Evolutionary conservation across 2,329 filamentous ascomycete genomes (phyloP).

Genomic region (Penicillium sp.): DNA sequence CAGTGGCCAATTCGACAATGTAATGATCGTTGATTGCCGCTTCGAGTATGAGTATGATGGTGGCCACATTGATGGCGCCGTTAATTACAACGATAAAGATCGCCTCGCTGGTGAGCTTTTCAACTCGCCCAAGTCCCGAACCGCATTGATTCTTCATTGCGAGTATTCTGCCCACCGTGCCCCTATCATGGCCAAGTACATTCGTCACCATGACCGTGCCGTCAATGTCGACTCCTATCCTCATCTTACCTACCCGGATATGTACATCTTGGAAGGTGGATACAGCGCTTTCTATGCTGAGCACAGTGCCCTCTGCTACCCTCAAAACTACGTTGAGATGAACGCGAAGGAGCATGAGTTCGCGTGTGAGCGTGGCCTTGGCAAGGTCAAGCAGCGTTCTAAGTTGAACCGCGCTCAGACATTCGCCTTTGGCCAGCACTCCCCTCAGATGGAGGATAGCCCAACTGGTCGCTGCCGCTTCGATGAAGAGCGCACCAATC

Average conservation of each 20-base stretch:
- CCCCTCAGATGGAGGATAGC: constrained; percentile 62
- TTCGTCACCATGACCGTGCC: constrained; percentile 84
- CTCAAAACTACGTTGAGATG: constrained; percentile 97
- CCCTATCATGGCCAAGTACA: constrained; percentile 91
- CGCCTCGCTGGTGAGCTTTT: constrained; percentile 79
- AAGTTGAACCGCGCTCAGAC: constrained; percentile 87
- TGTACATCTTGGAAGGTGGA: constrained; percentile 95
- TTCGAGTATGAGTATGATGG: constrained; percentile 99
- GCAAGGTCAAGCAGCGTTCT: constrained; percentile 84
- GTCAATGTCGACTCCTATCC: constrained; percentile 86
- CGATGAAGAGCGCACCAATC: constrained; percentile 28
- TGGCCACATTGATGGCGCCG: constrained; percentile 87
- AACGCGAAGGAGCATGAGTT: constrained; percentile 85
- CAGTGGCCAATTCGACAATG: constrained; percentile 72
- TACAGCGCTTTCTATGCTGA: constrained; percentile 90
- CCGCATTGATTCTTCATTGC: constrained; percentile 90
- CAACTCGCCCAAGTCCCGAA: constrained; percentile 66
- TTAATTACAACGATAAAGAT: constrained; percentile 98
- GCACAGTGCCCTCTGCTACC: constrained; percentile 79
- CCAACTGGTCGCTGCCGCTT: constrained; percentile 55
- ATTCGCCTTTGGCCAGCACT: constrained; percentile 85
- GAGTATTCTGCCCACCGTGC: constrained; percentile 97
- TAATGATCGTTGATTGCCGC: constrained; percentile 90
- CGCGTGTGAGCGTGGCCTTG: constrained; percentile 92
- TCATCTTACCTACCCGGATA: constrained; percentile 86